Base-by-base conservation (phyloP, 768 basidiomycete genomes). In the Fomitopsis pulvina region DNA sequence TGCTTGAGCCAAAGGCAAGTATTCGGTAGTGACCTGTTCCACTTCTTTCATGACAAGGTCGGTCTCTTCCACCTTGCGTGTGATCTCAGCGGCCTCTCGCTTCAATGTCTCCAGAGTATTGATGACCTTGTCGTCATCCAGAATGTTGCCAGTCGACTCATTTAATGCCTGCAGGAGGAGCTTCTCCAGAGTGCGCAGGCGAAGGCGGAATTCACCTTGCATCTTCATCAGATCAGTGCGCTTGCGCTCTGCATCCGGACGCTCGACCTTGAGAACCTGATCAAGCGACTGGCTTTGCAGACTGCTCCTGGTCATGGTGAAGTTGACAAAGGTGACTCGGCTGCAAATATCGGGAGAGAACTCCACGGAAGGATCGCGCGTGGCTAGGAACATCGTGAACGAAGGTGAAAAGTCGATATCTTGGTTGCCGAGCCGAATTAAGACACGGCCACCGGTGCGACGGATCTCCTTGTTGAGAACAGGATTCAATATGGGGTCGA, bases 371-470 rank as follows among this genome's bases (percentile, higher is more conserved):
- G 96, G 94, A 66, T 99, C 94, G 20, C 96, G 75, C 10, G 96
- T 99, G 1, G 95, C 91, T 39, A 99, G 76, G 81, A 99, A 99
- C 92, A 99, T 94, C 4, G 92, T 96, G 76, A 99, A 99, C n/a
- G 96, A 85, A 5, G 96, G 96, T 0, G 96, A 99, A 66, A 98
- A 97, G 65, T 99, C 96, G 66, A 99, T 97, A 58, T 99, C 96
- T 71, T 99, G 96, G 63, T 78, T 97, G 3, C 96, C 95, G 20
- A 98, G 74, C 30, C 96, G 90, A 54, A 99, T 96, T 34, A 98
- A 80, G 12, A 98, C 93, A 66, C 96, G 92, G 38, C 96, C 96
- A 38, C 96, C 96, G 2, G 96, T 96, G 24, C 94, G 80, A 30
- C 93, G 79, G 45, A 97, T 91, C 68, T 99, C 96, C 60, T 84